Evolutionary conservation across 768 basidiomycete genomes (phyloP).

Genomic region (Suillus occidentalis): DNA sequence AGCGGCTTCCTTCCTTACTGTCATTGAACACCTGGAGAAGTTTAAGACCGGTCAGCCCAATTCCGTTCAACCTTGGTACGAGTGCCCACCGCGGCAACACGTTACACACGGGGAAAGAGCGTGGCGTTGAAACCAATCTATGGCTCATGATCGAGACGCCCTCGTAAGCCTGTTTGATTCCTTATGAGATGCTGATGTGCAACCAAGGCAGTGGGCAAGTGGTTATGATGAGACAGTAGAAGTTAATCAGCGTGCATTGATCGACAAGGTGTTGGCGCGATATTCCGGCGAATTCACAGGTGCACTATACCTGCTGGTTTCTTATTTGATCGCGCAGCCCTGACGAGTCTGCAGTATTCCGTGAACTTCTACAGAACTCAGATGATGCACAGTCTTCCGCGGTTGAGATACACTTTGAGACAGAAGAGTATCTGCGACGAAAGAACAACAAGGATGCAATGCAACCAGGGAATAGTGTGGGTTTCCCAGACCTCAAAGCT

Average conservation of each 20-base stretch:
- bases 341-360: constrained; percentile 42
- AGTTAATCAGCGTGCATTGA: constrained; percentile 94
- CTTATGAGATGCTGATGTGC: neutral
- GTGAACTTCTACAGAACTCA: constrained; percentile 94
- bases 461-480: constrained; percentile 15
- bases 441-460: constrained; percentile 16
- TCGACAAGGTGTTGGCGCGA: constrained; percentile 94
- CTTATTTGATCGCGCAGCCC: constrained; percentile 1
- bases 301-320: constrained; percentile 22
- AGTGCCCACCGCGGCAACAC: constrained; percentile 10
- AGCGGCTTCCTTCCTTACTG: neutral
- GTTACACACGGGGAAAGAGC: constrained; percentile 16
- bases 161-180: constrained; percentile 20
- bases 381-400: constrained; percentile 81
- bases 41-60: neutral
- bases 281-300: constrained; percentile 94
- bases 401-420: constrained; percentile 82
- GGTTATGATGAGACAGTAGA: constrained; percentile 83
- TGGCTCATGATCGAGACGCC: constrained; percentile 32
- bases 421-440: constrained; percentile 45
- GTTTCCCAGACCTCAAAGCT: constrained; percentile 66
- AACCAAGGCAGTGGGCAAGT: constrained; percentile 41
- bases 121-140: constrained; percentile 14
- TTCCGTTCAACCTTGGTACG: neutral
- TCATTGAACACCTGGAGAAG: neutral